Percentiles rank a stretch among this genome's conserved stretches.
phyloP scores from a whole-genome alignment of 768 basidiomycete species.

The Lactifluus echinatus region DNA sequence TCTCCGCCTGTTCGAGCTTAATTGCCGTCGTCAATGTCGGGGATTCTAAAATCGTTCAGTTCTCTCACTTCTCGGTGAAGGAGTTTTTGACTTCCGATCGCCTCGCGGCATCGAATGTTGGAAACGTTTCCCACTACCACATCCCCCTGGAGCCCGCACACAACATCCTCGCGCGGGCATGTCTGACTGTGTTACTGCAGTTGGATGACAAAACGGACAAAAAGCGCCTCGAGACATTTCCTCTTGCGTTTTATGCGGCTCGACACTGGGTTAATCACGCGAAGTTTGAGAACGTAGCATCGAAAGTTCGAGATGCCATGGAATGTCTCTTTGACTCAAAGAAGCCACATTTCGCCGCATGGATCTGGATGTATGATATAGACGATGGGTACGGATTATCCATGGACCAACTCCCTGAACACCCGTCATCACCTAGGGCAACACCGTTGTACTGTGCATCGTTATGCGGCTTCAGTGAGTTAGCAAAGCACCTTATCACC shows the following conservation, averaged over 20 bases:
- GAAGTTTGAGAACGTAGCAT: no score
- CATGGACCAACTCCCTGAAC: not conserved
- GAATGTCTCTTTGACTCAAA: not conserved
- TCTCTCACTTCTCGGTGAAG: no score
- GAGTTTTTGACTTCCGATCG: no score
- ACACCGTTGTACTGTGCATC: not conserved
- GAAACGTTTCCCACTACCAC: not conserved
- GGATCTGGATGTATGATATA: not conserved
- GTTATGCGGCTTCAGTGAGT: not conserved
- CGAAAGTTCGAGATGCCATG: not conserved
- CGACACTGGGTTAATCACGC: not conserved
- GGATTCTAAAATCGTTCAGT: no score
- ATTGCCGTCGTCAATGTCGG: no score
- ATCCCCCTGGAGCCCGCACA: no score
- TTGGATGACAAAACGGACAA: not conserved
- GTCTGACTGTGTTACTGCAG: not conserved
- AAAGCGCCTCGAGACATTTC: no score
- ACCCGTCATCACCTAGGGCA: not conserved
- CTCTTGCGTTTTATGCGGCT: no score
- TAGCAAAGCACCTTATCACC: not conserved
- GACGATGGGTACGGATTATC: not conserved
- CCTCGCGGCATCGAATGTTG: not conserved
- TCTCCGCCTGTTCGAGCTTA: no score
- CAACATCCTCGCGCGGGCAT: no score
- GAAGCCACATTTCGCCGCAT: not conserved